Percentiles rank a stretch among this genome's conserved stretches.
Conservation (phyloP, 805 yeast genomes). For the Monosporozyma yasuniensis region DNA sequence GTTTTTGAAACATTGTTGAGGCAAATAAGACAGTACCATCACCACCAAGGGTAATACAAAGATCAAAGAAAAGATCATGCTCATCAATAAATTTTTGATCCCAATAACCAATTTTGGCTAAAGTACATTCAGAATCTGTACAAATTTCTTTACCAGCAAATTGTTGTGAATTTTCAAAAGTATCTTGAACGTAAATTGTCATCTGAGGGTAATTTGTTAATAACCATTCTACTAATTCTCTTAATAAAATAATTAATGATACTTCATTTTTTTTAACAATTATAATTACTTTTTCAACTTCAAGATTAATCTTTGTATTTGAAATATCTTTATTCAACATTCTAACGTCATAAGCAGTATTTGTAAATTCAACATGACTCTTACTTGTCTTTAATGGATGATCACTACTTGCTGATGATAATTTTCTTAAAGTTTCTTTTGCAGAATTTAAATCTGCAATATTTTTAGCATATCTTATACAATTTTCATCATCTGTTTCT, state of each 20-base stretch:
- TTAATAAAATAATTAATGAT: conserved; percentile 58
- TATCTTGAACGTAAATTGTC: conserved; percentile 63
- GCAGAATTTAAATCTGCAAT: conserved; percentile 11
- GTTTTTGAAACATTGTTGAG: conserved; percentile 69
- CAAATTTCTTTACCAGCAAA: conserved; percentile 50
- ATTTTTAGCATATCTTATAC: neutral
- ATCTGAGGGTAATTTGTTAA: conserved; percentile 32
- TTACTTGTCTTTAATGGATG: conserved; percentile 7
- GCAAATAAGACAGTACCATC: conserved; percentile 91
- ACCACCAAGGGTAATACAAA: conserved; percentile 85
- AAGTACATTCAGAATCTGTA: conserved; percentile 35
- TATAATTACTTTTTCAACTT: conserved; percentile 61
- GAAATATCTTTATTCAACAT: conserved; percentile 62
- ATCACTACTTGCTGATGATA: conserved; percentile 10
- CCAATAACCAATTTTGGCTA: conserved; percentile 53
- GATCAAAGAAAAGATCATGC: conserved; percentile 43
- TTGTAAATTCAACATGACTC: conserved; percentile 62
- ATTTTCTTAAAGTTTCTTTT: conserved; percentile 16
- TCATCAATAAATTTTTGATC: conserved; percentile 42
- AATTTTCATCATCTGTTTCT: conserved; percentile 5
- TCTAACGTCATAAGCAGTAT: conserved; percentile 75
- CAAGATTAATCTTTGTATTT: conserved; percentile 58
- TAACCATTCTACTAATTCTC: conserved; percentile 72
- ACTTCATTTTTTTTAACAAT: conserved; percentile 77
- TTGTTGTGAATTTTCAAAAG: conserved; percentile 48